These are phyloP conservation scores for Hymenochaete sp. DNA, from an alignment of 1,284 basidiomycete genomes.

Conservation along the genomic window DNA sequence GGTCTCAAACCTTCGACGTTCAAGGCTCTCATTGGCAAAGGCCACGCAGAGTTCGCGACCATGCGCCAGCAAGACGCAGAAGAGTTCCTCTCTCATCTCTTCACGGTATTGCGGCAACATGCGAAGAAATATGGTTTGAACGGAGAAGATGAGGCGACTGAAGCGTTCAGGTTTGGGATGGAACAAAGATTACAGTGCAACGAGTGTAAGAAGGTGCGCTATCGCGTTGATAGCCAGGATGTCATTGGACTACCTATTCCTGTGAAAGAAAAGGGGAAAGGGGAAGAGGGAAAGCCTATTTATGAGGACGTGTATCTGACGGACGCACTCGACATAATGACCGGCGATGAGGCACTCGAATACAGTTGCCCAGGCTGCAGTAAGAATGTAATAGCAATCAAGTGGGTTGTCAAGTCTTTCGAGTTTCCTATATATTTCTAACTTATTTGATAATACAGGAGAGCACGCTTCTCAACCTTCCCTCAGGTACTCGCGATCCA, in stretches of 20 bases:
- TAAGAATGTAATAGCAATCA: constrained; percentile 57
- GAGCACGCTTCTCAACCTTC: constrained; percentile 75
- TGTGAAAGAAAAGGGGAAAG: constrained; percentile 43
- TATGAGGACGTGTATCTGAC: constrained; percentile 68
- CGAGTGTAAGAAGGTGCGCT: constrained; percentile 81
- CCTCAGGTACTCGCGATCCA: constrained; percentile 87
- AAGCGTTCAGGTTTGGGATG: constrained; percentile 72
- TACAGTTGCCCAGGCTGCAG: constrained; percentile 57
- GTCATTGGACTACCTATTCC: constrained; percentile 77
- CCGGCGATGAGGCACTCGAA: constrained; percentile 64
- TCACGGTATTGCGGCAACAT: constrained; percentile 63
- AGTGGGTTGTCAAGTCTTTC: constrained; percentile 32
- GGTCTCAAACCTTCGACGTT: constrained; percentile 82
- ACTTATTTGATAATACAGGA: constrained; percentile 33
- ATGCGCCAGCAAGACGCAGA: constrained; percentile 98
- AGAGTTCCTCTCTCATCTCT: constrained; percentile 84
- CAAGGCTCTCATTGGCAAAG: constrained; percentile 86
- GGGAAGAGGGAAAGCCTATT: constrained; percentile 50
- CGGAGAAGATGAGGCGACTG: constrained; percentile 51
- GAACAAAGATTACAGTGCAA: constrained; percentile 83
- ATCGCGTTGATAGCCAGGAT: constrained; percentile 75
- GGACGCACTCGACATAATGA: constrained; percentile 61
- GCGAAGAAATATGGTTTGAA: constrained; percentile 42
- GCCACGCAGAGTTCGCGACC: constrained; percentile 91
- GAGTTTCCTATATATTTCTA: background rate